These are phyloP conservation scores for Heracleum sosnowskyi DNA, from an alignment of 129 eudicot genomes.

Conservation along the genomic window DNA sequence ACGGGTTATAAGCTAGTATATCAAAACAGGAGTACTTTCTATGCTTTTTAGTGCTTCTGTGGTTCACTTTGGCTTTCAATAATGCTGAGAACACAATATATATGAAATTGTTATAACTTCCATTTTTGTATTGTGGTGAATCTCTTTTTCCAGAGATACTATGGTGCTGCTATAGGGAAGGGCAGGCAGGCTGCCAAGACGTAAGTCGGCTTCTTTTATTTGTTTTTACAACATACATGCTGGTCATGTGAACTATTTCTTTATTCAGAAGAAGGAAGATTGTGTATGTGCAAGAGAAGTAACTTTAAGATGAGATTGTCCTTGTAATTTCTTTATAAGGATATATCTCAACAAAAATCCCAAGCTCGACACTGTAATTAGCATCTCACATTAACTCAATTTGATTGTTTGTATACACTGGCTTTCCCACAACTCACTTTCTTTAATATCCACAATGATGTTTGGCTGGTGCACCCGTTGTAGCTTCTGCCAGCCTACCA, in stretches of 20 bases:
- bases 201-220: slow-evolving; percentile 30
- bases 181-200: slow-evolving; percentile 99
- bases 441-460: background rate
- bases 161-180: slow-evolving; percentile 95
- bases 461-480: background rate
- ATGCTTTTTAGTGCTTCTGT: background rate
- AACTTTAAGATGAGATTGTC: background rate
- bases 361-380: background rate
- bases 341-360: background rate
- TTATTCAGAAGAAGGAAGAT: background rate
- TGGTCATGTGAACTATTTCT: background rate
- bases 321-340: background rate
- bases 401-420: background rate
- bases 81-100: background rate
- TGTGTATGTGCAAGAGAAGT: background rate
- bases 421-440: background rate
- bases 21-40: background rate
- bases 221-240: background rate
- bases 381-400: background rate
- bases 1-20: too few relatives aligned
- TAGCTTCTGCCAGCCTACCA: background rate
- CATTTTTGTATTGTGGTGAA: background rate
- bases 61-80: background rate
- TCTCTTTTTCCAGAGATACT: slow-evolving; percentile 55
- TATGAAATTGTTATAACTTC: background rate